Conservation (phyloP, 2,329 filamentous ascomycete species). For the Chaetothyriales sp. region DNA sequence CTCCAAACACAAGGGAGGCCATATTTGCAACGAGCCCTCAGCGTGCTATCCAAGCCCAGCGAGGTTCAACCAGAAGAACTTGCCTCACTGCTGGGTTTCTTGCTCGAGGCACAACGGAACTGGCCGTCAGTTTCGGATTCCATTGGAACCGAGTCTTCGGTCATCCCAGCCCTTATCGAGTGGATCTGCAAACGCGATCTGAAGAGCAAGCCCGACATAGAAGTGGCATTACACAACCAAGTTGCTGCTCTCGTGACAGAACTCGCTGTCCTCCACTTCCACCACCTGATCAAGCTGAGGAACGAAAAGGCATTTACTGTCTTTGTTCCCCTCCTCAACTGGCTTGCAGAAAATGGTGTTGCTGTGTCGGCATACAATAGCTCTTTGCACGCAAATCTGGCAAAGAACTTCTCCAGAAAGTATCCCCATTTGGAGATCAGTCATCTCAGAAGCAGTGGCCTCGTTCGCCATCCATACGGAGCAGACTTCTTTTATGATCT, state of each 20-base stretch:
- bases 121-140: conserved; percentile 90
- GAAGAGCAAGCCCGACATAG: conserved; percentile 31
- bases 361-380: conserved; percentile 69
- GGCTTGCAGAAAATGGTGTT: conserved; percentile 64
- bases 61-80: conserved; percentile 50
- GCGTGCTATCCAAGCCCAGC: conserved; percentile 51
- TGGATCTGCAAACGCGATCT: conserved; percentile 51
- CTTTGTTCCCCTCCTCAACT: conserved; percentile 59
- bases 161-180: conserved; percentile 55
- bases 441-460: conserved; percentile 61
- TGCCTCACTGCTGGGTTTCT: conserved; percentile 68
- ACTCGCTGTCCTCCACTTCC: conserved; percentile 79
- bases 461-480: conserved; percentile 54
- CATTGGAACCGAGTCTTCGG: conserved; percentile 55
- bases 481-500: conserved; percentile 73
- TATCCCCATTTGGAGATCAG: conserved; percentile 60
- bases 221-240: conserved; percentile 45
- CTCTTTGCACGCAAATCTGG: conserved; percentile 72
- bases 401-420: conserved; percentile 65
- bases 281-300: conserved; percentile 64
- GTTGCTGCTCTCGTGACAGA: conserved; percentile 74
- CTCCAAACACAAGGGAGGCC: conserved; percentile 39
- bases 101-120: conserved; percentile 76
- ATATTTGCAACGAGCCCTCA: conserved; percentile 59
- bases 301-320: conserved; percentile 53